Conservation (phyloP, 495 filamentous ascomycete species). For the Penicillium tannophilum region DNA sequence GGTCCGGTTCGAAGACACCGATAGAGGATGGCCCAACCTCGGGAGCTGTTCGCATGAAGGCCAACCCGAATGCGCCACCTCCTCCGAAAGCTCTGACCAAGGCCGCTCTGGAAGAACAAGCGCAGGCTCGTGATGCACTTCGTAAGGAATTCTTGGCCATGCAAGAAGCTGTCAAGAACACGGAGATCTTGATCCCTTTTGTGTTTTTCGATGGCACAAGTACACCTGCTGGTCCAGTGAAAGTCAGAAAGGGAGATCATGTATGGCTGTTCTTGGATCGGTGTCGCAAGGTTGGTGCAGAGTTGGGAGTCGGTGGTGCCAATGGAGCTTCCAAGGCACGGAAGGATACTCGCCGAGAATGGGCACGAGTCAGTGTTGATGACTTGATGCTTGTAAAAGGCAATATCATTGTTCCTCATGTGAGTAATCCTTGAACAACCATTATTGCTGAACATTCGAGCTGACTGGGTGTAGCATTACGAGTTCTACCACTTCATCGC, state of each 20-base stretch:
- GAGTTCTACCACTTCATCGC: slow-evolving; percentile 97
- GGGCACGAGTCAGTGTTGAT: slow-evolving; percentile 93
- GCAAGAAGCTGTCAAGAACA: slow-evolving; percentile 85
- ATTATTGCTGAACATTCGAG: not conserved
- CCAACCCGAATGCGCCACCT: slow-evolving; percentile 66
- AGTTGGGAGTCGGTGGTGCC: slow-evolving; percentile 69
- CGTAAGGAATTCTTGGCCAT: slow-evolving; percentile 82
- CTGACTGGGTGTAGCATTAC: slow-evolving; percentile 69
- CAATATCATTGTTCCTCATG: slow-evolving; percentile 92
- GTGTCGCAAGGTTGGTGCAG: slow-evolving; percentile 84
- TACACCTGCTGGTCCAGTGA: slow-evolving; percentile 78
- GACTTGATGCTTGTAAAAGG: slow-evolving; percentile 93
- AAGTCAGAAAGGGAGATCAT: slow-evolving; percentile 89
- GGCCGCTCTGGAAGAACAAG: slow-evolving; percentile 76
- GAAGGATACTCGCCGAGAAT: slow-evolving; percentile 72
- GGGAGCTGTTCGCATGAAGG: slow-evolving; percentile 54
- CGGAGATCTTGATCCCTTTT: slow-evolving; percentile 90
- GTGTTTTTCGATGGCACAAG: slow-evolving; percentile 99
- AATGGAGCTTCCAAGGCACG: slow-evolving; percentile 55
- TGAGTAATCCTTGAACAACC: slow-evolving; percentile 47
- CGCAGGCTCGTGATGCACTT: slow-evolving; percentile 76
- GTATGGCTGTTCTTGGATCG: slow-evolving; percentile 91
- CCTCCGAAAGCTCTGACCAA: slow-evolving; percentile 86
- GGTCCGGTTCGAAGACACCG: slow-evolving; percentile 42
- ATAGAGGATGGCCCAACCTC: slow-evolving; percentile 41